Conservation (phyloP, 1,284 basidiomycete genomes). For the Boletus sp. region DNA sequence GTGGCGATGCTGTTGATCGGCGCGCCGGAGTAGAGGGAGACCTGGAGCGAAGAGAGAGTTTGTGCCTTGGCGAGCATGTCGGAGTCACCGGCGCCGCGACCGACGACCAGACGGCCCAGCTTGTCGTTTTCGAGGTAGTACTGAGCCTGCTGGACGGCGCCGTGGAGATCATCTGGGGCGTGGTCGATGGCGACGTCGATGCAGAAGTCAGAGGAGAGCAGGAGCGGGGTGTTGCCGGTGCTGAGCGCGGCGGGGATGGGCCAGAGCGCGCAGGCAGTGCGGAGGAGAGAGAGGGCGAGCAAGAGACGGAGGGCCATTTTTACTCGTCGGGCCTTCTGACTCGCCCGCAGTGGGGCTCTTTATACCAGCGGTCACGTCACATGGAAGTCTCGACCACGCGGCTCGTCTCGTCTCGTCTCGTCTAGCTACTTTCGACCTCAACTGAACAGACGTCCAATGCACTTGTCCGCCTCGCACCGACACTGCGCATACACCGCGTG, state of each 20-base stretch:
- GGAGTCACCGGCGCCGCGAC: constrained; percentile 43
- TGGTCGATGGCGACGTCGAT: constrained; percentile 39
- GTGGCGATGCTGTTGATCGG: constrained; percentile 41
- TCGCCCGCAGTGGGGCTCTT: no score
- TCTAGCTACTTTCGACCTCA: no score
- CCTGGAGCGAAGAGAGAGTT: constrained; percentile 34
- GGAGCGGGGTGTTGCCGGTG: constrained; percentile 49
- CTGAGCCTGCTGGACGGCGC: constrained; percentile 41
- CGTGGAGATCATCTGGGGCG: constrained; percentile 42
- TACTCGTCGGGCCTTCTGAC: no score
- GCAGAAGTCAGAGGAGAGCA: constrained; percentile 47
- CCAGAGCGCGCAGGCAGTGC: constrained; percentile 40
- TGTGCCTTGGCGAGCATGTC: constrained; percentile 30
- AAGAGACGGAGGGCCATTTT: constrained; percentile 9
- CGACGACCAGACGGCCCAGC: constrained; percentile 49
- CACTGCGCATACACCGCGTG: constrained; percentile 48
- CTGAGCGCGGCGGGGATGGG: constrained; percentile 53
- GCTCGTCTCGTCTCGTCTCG: no score
- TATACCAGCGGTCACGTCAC: no score
- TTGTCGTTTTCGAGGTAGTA: constrained; percentile 44
- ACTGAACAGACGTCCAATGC: constrained; percentile 36
- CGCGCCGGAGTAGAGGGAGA: constrained; percentile 40
- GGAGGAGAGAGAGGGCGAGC: constrained; percentile 15
- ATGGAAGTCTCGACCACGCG: no score
- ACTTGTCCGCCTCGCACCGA: constrained; percentile 48